Conservation (phyloP, 2,329 filamentous ascomycete genomes). For the Cordyceps cicadae region DNA sequence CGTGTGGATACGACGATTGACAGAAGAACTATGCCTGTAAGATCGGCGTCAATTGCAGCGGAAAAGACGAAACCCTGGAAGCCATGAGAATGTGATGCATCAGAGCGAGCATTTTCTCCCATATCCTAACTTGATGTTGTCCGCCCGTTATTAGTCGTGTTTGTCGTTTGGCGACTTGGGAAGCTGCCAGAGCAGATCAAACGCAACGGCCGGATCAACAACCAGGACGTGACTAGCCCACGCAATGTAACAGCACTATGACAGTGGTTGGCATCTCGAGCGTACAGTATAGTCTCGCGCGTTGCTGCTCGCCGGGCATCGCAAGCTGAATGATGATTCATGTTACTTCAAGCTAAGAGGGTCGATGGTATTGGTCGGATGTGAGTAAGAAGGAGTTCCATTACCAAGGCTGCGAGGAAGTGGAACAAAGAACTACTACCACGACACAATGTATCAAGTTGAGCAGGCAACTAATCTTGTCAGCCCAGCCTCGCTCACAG, state of each 20-base stretch:
- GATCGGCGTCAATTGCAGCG: background rate
- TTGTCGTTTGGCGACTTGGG: background rate
- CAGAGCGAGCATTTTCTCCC: background rate
- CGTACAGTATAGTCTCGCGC: no score
- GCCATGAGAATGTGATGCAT: background rate
- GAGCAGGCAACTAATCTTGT: background rate
- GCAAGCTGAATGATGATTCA: background rate
- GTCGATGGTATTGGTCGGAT: background rate
- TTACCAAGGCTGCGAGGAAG: background rate
- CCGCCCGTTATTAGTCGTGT: background rate
- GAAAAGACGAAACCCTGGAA: background rate
- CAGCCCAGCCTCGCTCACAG: background rate
- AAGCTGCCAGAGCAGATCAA: background rate
- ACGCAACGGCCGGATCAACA: background rate
- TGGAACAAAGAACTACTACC: background rate
- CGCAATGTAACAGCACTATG: background rate
- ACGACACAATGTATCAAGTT: background rate
- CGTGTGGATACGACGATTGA: background rate
- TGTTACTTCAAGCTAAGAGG: no score
- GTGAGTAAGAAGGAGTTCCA: background rate
- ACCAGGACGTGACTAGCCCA: background rate
- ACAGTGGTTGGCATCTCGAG: background rate
- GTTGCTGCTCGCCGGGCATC: background rate
- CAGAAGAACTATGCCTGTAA: background rate
- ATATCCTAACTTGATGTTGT: no score